Conservation (phyloP, 768 basidiomycete species). For the Rhizopogon vinicolor region DNA sequence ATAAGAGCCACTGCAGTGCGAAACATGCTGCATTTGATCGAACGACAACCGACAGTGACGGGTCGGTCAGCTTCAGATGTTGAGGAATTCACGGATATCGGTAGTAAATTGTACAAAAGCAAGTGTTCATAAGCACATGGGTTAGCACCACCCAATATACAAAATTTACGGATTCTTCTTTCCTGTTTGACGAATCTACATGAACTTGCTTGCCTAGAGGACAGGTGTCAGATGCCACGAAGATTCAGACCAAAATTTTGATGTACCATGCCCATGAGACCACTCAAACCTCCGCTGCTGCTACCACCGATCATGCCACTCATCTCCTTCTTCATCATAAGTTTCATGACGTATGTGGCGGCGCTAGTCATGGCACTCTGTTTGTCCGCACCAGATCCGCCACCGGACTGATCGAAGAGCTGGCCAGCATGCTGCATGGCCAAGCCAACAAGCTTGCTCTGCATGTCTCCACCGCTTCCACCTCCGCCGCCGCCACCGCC, state of each 20-base stretch:
- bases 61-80: too few species aligned
- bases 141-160: background rate
- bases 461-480: constrained; percentile 37
- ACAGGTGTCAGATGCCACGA: background rate
- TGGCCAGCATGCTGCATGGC: constrained; percentile 83
- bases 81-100: background rate
- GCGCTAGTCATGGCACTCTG: constrained; percentile 85
- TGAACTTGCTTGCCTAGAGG: constrained; percentile 28
- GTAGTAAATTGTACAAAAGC: background rate
- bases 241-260: constrained; percentile 1
- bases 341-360: constrained; percentile 82
- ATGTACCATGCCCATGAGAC: constrained; percentile 60
- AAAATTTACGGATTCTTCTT: background rate
- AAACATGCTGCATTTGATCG: too few species aligned
- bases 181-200: constrained; percentile 7
- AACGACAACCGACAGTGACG: too few species aligned
- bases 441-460: constrained; percentile 72
- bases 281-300: constrained; percentile 65
- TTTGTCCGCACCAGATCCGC: constrained; percentile 56
- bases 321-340: constrained; percentile 68
- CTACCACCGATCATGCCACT: constrained; percentile 50
- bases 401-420: constrained; percentile 55
- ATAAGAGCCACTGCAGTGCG: too few species aligned
- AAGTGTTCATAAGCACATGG: background rate
- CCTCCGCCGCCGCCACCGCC: constrained; percentile 38